A percentile compares a stretch with the other conserved stretches of the same genome.
Conservation (phyloP, 2,329 filamentous ascomycete species). For the Thermoascus crustaceus region DNA sequence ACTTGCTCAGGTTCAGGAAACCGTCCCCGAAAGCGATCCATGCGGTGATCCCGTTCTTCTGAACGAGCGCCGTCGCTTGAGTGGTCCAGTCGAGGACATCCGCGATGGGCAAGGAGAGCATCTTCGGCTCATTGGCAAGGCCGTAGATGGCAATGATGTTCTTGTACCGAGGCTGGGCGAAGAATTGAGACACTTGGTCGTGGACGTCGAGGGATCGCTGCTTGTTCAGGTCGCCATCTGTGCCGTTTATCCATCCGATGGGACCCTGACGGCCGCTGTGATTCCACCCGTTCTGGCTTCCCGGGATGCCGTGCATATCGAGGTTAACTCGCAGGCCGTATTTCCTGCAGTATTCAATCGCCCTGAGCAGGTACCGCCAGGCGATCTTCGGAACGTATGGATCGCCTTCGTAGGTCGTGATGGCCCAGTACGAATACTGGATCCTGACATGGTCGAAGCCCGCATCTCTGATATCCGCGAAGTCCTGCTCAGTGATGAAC, state of each 20-base stretch:
- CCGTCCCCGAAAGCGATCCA: constrained; percentile 87
- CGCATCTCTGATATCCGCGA: constrained; percentile 73
- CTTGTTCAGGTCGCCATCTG: constrained; percentile 67
- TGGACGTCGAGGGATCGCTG: constrained; percentile 82
- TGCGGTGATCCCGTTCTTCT: constrained; percentile 63
- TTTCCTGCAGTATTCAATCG: constrained; percentile 87
- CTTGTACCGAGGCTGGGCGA: constrained; percentile 84
- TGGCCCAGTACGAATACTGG: constrained; percentile 90
- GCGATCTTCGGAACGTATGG: constrained; percentile 79
- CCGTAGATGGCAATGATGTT: constrained; percentile 92
- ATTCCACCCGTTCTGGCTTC: constrained; percentile 96
- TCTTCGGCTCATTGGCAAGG: constrained; percentile 86
- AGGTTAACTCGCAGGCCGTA: constrained; percentile 88
- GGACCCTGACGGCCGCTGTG: constrained; percentile 76
- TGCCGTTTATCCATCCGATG: constrained; percentile 88
- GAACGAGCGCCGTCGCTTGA: constrained; percentile 63
- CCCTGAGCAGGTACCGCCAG: constrained; percentile 88
- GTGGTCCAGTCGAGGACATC: constrained; percentile 74
- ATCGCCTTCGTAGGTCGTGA: constrained; percentile 74
- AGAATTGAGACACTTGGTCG: constrained; percentile 80
- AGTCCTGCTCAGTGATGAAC: constrained; percentile 78
- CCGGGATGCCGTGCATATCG: constrained; percentile 83
- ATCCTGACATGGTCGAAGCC: constrained; percentile 97
- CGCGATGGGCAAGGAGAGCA: constrained; percentile 59
- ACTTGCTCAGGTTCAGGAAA: constrained; percentile 83